Evolutionary conservation across 106 monocot genomes (phyloP).

Genomic region (Phalaenopsis equestris): DNA sequence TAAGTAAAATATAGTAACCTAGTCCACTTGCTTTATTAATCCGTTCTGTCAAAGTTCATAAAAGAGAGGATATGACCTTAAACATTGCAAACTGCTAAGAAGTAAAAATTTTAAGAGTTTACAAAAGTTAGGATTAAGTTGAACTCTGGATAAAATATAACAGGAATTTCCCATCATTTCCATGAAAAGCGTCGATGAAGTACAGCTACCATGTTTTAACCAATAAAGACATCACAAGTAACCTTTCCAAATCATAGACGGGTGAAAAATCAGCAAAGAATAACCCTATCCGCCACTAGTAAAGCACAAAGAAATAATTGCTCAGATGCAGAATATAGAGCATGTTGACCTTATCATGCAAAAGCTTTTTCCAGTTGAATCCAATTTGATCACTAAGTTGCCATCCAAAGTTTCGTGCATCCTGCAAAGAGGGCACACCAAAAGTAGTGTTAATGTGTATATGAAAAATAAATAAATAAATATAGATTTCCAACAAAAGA

Average conservation of each 20-base stretch:
- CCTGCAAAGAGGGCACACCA: conserved; percentile 35
- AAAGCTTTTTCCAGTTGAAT: conserved; percentile 93
- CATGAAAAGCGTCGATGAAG: neutral
- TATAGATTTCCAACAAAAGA: neutral
- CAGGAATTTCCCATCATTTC: neutral
- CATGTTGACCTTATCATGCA: conserved; percentile 77
- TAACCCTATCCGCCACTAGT: neutral
- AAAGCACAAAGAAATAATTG: neutral
- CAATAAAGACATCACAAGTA: neutral
- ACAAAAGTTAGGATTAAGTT: neutral
- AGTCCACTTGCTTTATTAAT: too few species aligned
- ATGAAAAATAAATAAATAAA: neutral
- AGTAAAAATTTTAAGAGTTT: neutral
- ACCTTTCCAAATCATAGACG: neutral
- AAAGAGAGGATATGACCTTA: neutral
- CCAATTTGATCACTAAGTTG: conserved; percentile 62
- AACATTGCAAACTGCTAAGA: neutral
- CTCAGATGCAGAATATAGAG: neutral
- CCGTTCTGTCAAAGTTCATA: too few species aligned
- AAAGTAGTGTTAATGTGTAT: neutral
- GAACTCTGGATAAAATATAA: neutral
- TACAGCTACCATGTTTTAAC: neutral
- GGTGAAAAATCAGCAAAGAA: neutral
- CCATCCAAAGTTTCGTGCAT: conserved; percentile 93
- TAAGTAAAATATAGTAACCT: too few species aligned